phyloP scores from a whole-genome alignment of 1,139 yeast species.

The Saccharomycopsis hybrid region DNA sequence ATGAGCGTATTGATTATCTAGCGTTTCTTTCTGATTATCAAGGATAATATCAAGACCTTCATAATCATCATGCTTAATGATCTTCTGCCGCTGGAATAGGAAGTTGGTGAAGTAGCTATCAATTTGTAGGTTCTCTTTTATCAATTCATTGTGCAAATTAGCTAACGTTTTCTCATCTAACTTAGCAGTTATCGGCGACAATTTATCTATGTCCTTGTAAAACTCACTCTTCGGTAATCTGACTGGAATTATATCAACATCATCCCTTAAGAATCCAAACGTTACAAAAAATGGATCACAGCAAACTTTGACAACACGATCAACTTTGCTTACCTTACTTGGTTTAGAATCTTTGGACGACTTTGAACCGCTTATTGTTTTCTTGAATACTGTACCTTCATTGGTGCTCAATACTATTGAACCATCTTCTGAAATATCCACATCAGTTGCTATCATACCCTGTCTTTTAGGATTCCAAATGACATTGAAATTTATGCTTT shows the following conservation, averaged over 20 bases:
- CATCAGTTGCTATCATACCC: slow-evolving; percentile 48
- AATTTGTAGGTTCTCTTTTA: no score
- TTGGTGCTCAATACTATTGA: slow-evolving; percentile 60
- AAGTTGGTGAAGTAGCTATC: not conserved
- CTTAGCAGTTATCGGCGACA: slow-evolving; percentile 37
- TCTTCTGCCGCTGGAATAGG: not conserved
- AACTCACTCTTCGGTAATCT: slow-evolving; percentile 40
- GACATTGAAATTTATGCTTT: slow-evolving; percentile 34
- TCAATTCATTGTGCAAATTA: not conserved
- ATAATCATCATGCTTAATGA: not conserved
- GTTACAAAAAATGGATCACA: slow-evolving; percentile 65
- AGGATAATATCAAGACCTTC: not conserved
- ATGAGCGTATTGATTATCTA: not conserved
- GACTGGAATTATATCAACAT: slow-evolving; percentile 48
- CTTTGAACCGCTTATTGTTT: slow-evolving; percentile 8
- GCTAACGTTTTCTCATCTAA: not conserved
- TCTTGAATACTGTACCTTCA: slow-evolving; percentile 54
- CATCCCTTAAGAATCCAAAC: slow-evolving; percentile 66
- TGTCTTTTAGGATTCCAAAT: slow-evolving; percentile 52
- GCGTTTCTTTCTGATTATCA: not conserved
- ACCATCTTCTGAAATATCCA: slow-evolving; percentile 66
- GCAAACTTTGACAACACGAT: slow-evolving; percentile 49
- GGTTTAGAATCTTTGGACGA: slow-evolving; percentile 39
- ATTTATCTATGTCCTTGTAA: slow-evolving; percentile 40
- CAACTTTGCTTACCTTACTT: slow-evolving; percentile 45